Percentiles rank a stretch among this genome's conserved stretches.
These are phyloP conservation scores for Clausena lansium DNA, from an alignment of 345 rosid species.

Conservation along the genomic window DNA sequence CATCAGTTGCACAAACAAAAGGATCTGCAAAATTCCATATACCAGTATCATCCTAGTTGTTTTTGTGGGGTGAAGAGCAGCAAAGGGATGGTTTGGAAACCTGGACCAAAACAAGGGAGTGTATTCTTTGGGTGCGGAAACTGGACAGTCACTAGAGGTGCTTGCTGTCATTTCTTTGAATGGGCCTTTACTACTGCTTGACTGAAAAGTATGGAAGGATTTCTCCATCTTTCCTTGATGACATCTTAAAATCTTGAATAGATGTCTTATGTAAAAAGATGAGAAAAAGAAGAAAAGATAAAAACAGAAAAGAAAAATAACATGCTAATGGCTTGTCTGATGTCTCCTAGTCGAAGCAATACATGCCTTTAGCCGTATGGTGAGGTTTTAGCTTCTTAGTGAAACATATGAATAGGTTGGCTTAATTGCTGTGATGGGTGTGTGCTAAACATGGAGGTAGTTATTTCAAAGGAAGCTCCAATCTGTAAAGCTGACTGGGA, in stretches of 20 bases:
- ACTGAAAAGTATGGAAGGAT: conserved; percentile 8
- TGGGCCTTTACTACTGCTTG: conserved; percentile 35
- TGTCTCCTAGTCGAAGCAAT: not conserved
- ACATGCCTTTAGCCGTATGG: not conserved
- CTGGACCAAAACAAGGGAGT: conserved; percentile 48
- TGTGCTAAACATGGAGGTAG: not conserved
- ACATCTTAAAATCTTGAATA: too few relatives aligned
- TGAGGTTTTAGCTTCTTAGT: not conserved
- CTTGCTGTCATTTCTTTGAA: conserved; percentile 44
- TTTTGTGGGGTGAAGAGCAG: conserved; percentile 50
- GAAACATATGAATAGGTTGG: not conserved
- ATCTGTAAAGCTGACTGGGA: not conserved
- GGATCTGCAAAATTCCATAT: conserved; percentile 22
- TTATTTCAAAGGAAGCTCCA: not conserved
- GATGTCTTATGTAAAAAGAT: too few relatives aligned
- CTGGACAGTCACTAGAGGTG: conserved; percentile 47
- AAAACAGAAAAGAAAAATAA: too few relatives aligned
- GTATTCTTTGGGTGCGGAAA: conserved; percentile 55
- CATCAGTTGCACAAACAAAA: conserved; percentile 26
- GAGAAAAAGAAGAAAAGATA: not conserved
- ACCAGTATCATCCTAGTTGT: conserved; percentile 36
- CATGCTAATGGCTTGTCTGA: not conserved
- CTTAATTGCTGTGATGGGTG: not conserved
- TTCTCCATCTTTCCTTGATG: not conserved
- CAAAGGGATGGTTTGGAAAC: conserved; percentile 46